Evolutionary conservation across 2,329 filamentous ascomycete species (phyloP).

Genomic region (Arachnomyces sp.): DNA sequence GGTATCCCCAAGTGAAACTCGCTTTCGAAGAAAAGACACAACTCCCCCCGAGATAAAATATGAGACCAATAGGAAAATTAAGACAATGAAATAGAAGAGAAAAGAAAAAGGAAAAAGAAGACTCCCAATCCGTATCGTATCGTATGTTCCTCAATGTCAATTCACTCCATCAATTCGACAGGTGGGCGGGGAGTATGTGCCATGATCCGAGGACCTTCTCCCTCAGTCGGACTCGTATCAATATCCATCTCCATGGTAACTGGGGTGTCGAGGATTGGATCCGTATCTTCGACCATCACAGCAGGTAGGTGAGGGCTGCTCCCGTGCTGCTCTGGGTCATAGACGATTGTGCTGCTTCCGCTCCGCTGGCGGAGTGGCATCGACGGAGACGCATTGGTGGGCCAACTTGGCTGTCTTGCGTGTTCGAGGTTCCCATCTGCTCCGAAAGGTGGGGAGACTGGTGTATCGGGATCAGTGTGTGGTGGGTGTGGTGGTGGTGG

Average conservation of each 20-base stretch:
- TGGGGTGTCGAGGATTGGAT: constrained; percentile 32
- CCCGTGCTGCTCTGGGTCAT: constrained; percentile 55
- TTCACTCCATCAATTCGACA: constrained; percentile 46
- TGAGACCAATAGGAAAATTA: constrained; percentile 2
- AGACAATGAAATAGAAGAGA: constrained; percentile 4
- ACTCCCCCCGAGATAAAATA: constrained; percentile 1
- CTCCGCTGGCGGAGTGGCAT: constrained; percentile 25
- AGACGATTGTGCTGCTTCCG: constrained; percentile 53
- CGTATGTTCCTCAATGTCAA: neutral
- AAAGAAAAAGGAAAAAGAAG: constrained; percentile 4
- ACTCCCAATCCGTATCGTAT: neutral
- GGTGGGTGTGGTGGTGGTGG: neutral
- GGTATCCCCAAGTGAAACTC: neutral
- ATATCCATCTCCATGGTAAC: constrained; percentile 38
- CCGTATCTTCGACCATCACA: constrained; percentile 57
- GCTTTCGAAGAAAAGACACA: constrained; percentile 4
- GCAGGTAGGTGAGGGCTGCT: constrained; percentile 51
- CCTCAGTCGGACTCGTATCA: constrained; percentile 33
- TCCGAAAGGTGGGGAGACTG: constrained; percentile 9
- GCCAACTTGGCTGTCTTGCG: constrained; percentile 22
- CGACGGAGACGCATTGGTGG: constrained; percentile 15
- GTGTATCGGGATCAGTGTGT: constrained; percentile 4
- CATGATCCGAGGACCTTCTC: constrained; percentile 31
- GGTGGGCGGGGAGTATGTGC: constrained; percentile 48
- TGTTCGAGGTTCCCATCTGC: too few relatives aligned